Percentiles rank a stretch among this genome's conserved stretches.
These are phyloP conservation scores for Prunus davidiana DNA, from an alignment of 306 rosid species.

Conservation along the genomic window DNA sequence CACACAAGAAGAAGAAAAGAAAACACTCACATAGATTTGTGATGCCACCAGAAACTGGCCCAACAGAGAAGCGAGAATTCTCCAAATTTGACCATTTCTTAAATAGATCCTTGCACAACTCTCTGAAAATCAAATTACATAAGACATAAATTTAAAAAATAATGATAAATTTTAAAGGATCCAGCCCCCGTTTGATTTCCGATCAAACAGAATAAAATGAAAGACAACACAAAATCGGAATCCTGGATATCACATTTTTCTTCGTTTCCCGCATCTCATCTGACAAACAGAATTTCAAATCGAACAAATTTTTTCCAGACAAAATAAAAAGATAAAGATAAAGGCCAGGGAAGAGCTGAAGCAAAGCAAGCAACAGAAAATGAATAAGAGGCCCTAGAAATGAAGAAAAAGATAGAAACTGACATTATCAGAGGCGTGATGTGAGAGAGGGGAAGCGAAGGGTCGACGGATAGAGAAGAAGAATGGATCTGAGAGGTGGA, in stretches of 20 bases:
- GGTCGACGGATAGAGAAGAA: conserved; percentile 60
- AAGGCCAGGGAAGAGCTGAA: neutral
- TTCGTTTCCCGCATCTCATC: conserved; percentile 4
- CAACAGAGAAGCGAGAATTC: conserved; percentile 61
- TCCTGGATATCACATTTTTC: neutral
- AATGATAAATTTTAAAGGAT: neutral
- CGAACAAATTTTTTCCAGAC: neutral
- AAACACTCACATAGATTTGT: conserved; percentile 80
- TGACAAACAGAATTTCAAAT: neutral
- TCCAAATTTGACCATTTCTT: conserved; percentile 70
- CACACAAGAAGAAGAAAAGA: neutral
- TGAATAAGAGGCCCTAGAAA: conserved; percentile 4
- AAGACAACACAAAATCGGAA: neutral
- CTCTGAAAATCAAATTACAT: conserved; percentile 39
- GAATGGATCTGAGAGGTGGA: conserved; percentile 37
- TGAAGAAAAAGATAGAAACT: conserved; percentile 21
- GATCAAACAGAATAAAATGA: neutral
- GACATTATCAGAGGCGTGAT: conserved; percentile 56
- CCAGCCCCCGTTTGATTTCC: neutral
- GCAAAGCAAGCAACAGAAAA: neutral
- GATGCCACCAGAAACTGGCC: conserved; percentile 83
- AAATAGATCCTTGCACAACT: conserved; percentile 79
- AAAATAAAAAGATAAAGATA: neutral
- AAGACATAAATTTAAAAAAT: neutral
- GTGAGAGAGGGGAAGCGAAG: conserved; percentile 49